Conservation (phyloP, 305 asterid species). For the Plantago coronopus region DNA sequence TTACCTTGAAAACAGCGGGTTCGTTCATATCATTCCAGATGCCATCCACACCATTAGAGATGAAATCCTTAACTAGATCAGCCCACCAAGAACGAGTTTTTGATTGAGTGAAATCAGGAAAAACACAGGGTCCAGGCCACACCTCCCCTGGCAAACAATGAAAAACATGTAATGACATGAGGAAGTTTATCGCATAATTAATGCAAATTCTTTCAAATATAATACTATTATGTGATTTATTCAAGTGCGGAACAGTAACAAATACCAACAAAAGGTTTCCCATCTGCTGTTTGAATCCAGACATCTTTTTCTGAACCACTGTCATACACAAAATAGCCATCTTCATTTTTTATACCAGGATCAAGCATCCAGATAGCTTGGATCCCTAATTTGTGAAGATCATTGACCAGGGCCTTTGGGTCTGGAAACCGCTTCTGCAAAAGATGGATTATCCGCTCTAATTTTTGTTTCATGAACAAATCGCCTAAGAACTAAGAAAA, state of each 20-base stretch:
- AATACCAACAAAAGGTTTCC: conserved; percentile 74
- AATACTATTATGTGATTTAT: background rate
- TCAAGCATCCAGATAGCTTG: conserved; percentile 99
- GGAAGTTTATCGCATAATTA: background rate
- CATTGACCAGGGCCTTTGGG: conserved; percentile 67
- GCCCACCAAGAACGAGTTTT: conserved; percentile 93
- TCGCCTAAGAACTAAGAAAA: background rate
- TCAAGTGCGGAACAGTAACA: conserved; percentile 5
- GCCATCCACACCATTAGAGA: conserved; percentile 82
- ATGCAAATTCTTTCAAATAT: background rate
- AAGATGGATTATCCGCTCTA: conserved; percentile 14
- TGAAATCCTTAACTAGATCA: conserved; percentile 70
- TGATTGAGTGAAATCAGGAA: conserved; percentile 83
- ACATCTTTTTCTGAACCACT: conserved; percentile 75
- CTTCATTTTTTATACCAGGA: conserved; percentile 84
- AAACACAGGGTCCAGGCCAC: conserved; percentile 98
- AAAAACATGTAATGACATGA: conserved; percentile 11
- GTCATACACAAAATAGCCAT: conserved; percentile 81
- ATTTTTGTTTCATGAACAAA: background rate
- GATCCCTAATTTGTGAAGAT: conserved; percentile 80
- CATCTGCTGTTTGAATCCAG: conserved; percentile 81
- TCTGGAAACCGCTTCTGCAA: conserved; percentile 77
- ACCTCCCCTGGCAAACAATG: conserved; percentile 56
- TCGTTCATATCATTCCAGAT: conserved; percentile 99
- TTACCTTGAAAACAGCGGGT: conserved; percentile 97